Evolutionary conservation across 805 yeast genomes (phyloP).

Genomic region (Lipomyces sp.): DNA sequence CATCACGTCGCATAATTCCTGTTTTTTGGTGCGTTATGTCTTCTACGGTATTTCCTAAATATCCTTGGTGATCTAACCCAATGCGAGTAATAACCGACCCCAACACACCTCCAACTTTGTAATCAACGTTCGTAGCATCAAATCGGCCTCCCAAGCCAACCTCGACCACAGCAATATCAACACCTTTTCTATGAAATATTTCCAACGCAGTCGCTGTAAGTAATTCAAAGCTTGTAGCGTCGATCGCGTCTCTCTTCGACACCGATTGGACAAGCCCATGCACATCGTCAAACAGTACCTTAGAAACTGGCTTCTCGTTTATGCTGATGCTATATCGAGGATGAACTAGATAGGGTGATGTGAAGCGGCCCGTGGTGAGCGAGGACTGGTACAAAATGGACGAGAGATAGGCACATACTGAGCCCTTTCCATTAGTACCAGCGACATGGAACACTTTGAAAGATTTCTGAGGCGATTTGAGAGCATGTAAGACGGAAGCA

Average conservation of each 20-base stretch:
- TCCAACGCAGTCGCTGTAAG: constrained; percentile 84
- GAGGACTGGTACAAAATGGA: constrained; percentile 59
- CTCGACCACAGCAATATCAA: constrained; percentile 83
- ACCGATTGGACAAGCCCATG: constrained; percentile 51
- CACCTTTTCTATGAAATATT: constrained; percentile 62
- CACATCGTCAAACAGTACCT: constrained; percentile 52
- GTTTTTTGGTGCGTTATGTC: constrained; percentile 82
- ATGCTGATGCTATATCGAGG: constrained; percentile 78
- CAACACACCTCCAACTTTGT: constrained; percentile 38
- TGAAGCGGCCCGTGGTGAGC: constrained; percentile 73
- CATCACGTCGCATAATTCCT: constrained; percentile 71
- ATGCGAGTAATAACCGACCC: constrained; percentile 68
- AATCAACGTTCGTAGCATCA: constrained; percentile 85
- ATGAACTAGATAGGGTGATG: constrained; percentile 81
- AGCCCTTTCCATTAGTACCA: constrained; percentile 97
- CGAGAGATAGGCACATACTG: constrained; percentile 81
- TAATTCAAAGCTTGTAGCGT: constrained; percentile 87
- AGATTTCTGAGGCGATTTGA: constrained; percentile 71
- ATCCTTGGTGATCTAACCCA: constrained; percentile 80
- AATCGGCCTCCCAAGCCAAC: constrained; percentile 91
- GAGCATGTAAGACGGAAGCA: constrained; percentile 49
- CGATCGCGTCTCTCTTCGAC: constrained; percentile 52
- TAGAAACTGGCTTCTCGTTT: constrained; percentile 60
- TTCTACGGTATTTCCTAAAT: constrained; percentile 68
- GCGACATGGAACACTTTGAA: constrained; percentile 85